phyloP scores from a whole-genome alignment of 805 yeast species.

The Kurtzmaniella fragi region DNA sequence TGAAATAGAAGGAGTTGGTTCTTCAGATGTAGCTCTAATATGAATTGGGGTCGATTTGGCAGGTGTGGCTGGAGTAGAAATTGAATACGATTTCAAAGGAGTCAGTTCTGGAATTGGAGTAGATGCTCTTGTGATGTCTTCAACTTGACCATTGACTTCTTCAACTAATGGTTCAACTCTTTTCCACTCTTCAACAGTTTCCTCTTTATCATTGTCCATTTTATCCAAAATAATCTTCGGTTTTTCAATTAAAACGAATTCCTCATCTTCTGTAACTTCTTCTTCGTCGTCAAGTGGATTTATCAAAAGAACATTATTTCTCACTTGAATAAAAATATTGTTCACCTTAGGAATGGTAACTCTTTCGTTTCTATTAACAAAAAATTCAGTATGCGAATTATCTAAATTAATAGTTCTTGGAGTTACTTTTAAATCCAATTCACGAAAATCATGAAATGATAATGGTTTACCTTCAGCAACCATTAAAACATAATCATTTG shows the following conservation, averaged over 20 bases:
- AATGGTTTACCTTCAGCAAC: conserved; percentile 5
- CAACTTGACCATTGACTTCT: background rate
- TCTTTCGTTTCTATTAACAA: conserved; percentile 57
- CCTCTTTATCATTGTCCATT: background rate
- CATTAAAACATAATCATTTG: conserved; percentile 16
- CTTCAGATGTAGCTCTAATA: conserved; percentile 14
- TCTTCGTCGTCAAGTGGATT: conserved; percentile 44
- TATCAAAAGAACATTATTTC: conserved; percentile 55
- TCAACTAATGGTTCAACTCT: too few species aligned
- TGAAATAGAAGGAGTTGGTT: conserved; percentile 12
- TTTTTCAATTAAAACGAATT: conserved; percentile 10
- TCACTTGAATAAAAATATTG: conserved; percentile 63
- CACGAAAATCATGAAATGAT: conserved; percentile 8
- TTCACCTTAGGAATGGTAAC: conserved; percentile 58
- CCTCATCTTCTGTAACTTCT: conserved; percentile 42
- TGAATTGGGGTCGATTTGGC: conserved; percentile 5
- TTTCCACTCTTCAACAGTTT: background rate
- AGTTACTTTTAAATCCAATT: conserved; percentile 7
- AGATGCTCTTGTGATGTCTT: background rate
- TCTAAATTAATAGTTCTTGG: conserved; percentile 39
- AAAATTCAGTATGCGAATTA: conserved; percentile 45
- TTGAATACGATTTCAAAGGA: background rate
- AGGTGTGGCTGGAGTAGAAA: conserved; percentile 11
- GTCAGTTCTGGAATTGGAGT: background rate
- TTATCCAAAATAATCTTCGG: background rate